Evolutionary conservation across 768 basidiomycete species (phyloP).

Genomic region (Clathrus columnatus): DNA sequence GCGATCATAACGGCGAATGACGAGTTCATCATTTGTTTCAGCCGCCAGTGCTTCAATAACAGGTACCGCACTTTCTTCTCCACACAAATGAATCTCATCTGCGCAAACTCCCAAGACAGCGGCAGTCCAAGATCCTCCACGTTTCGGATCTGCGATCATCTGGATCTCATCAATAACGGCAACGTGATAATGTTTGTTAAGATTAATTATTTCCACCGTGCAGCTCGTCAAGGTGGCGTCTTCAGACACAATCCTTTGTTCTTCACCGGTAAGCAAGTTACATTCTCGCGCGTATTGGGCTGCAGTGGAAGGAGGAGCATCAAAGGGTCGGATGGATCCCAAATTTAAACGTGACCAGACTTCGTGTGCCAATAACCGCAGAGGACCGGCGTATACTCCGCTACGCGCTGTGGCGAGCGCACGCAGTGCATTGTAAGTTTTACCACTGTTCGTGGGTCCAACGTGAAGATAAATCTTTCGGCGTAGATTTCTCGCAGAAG

Average conservation of each 20-base stretch:
- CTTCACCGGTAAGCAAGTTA: constrained; percentile 90
- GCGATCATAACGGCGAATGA: constrained; percentile 77
- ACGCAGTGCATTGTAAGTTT: constrained; percentile 88
- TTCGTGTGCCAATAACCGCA: constrained; percentile 90
- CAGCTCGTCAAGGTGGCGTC: constrained; percentile 58
- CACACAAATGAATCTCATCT: constrained; percentile 86
- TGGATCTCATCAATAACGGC: constrained; percentile 97
- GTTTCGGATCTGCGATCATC: constrained; percentile 73
- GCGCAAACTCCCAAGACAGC: constrained; percentile 74
- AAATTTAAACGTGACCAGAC: constrained; percentile 87
- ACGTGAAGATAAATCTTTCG: constrained; percentile 91
- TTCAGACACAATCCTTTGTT: constrained; percentile 59
- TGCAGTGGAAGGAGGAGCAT: constrained; percentile 34
- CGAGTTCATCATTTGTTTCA: constrained; percentile 73
- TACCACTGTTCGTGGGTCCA: constrained; percentile 96
- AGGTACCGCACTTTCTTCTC: constrained; percentile 86
- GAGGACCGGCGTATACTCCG: constrained; percentile 86
- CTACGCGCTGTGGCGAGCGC: constrained; percentile 66
- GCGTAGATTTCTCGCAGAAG: constrained; percentile 46
- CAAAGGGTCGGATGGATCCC: constrained; percentile 77
- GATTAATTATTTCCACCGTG: constrained; percentile 87
- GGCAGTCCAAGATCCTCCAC: constrained; percentile 76
- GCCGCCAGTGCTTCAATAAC: constrained; percentile 62
- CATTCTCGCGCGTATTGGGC: constrained; percentile 49
- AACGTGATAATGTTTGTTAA: constrained; percentile 46